phyloP scores from a whole-genome alignment of 2,329 filamentous ascomycete species.

The Pseudogymnoascus sp. region DNA sequence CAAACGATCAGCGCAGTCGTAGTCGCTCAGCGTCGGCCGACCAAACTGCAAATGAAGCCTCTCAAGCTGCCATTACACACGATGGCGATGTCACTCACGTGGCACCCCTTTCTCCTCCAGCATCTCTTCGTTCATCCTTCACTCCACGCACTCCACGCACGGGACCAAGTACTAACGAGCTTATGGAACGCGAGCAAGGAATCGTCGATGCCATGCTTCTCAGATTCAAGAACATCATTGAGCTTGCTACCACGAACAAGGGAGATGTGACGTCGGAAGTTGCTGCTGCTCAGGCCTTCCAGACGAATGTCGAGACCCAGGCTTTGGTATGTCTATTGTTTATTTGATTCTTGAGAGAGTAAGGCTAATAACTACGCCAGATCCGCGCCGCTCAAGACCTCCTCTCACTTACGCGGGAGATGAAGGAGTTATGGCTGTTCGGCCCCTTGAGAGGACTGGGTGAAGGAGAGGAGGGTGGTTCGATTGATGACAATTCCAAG shows the following conservation, averaged over 20 bases:
- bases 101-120: not conserved
- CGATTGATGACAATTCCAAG: slow-evolving; percentile 32
- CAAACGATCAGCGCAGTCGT: not conserved
- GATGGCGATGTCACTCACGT: not conserved
- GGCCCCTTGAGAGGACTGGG: slow-evolving; percentile 38
- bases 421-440: slow-evolving; percentile 42
- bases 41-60: slow-evolving; percentile 4
- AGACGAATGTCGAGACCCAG: slow-evolving; percentile 26
- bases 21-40: not conserved
- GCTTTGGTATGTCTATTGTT: slow-evolving; percentile 22
- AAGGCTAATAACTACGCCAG: slow-evolving; percentile 14
- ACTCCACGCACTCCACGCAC: not conserved
- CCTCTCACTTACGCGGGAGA: slow-evolving; percentile 37
- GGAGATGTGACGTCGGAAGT: slow-evolving; percentile 24
- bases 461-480: slow-evolving; percentile 32
- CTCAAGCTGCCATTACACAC: not conserved
- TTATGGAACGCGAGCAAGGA: slow-evolving; percentile 37
- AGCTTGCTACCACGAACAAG: slow-evolving; percentile 19
- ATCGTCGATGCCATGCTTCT: slow-evolving; percentile 37
- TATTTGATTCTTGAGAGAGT: not conserved
- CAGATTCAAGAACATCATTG: slow-evolving; percentile 36
- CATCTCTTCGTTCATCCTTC: not conserved
- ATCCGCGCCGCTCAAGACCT: slow-evolving; percentile 33
- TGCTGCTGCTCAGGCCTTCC: slow-evolving; percentile 25
- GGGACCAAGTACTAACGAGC: slow-evolving; percentile 13